Base-by-base conservation (phyloP, 2,329 filamentous ascomycete species). In the Pseudogymnoascus sp. region DNA sequence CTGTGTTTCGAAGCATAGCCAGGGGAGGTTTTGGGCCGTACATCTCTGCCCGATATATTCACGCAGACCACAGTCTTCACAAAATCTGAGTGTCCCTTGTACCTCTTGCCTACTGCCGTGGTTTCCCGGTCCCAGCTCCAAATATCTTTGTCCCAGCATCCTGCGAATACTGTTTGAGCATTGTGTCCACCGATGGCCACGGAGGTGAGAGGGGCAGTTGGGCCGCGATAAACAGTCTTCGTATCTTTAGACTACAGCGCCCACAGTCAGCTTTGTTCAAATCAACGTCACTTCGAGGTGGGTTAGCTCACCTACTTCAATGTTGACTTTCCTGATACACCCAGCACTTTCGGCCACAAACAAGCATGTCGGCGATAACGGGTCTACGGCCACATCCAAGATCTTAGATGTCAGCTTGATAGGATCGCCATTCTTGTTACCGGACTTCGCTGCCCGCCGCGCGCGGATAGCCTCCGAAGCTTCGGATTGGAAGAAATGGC, bases 101-200 rank as follows among this genome's bases (percentile, higher is more conserved):
- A 92, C 67, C 81, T 86, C 66, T 79, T 81, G n/a, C 79, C 79
- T 1, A 79, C 77, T 31, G 79, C 74, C 48, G 79, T 80, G 3
- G 85, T 85, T 16, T 81, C 78, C 34, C 88, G 78, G 70, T 90
- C 82, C 90, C 92, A 97, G 34, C 89, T 90, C 87, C 92, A 96
- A 65, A 98, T 83, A 19, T 85, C 83, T 78, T 96, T 96, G 77
- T 99, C 93, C 95, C 95, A 99, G 65, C 88, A 95, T 36, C 93
- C 93, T 23, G 92, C 92, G 75, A 92, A 97, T 10, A 97, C 73
- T 1, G 82, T 89, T 61, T 75, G 76, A 65, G 79, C 80, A 25
- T 78, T 78, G 3, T 79, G 74, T 13, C 85, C 83, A 51, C 84
- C 87, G 37, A 91, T 79, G 14, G 89, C 85, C 28, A 96, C 77